Percentiles rank a stretch among this genome's conserved stretches.
phyloP scores from a whole-genome alignment of 805 yeast species.

The Candida qinlingensis region DNA sequence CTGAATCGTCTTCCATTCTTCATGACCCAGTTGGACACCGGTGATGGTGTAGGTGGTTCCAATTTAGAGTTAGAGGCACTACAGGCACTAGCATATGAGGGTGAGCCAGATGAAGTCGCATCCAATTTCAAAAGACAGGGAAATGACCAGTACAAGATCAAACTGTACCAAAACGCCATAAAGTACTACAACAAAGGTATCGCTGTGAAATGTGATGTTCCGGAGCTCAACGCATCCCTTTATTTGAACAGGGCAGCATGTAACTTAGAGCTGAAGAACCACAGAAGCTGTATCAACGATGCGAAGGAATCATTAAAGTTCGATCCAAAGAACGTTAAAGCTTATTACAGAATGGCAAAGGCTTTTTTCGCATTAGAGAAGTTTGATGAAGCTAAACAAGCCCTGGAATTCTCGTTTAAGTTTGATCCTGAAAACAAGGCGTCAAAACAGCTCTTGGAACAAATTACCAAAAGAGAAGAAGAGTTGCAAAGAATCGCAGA shows the following conservation, averaged over 20 bases:
- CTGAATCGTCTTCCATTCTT: slow-evolving; percentile 85
- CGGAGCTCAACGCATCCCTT: slow-evolving; percentile 53
- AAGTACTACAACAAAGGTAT: slow-evolving; percentile 77
- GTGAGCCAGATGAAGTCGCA: slow-evolving; percentile 91
- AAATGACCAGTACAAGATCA: slow-evolving; percentile 73
- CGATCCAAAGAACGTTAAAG: slow-evolving; percentile 74
- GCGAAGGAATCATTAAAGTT: slow-evolving; percentile 63
- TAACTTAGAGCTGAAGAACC: slow-evolving; percentile 79
- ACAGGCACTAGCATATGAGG: slow-evolving; percentile 88
- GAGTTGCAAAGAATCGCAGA: slow-evolving; percentile 26
- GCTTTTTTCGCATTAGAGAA: slow-evolving; percentile 69
- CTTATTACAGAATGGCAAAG: slow-evolving; percentile 77
- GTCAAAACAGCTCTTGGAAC: slow-evolving; percentile 39
- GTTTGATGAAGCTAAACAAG: slow-evolving; percentile 65
- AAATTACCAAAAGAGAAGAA: slow-evolving; percentile 36
- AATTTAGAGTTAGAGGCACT: slow-evolving; percentile 79
- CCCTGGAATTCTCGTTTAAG: slow-evolving; percentile 58
- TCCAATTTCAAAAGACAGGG: slow-evolving; percentile 89
- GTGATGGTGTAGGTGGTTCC: slow-evolving; percentile 72
- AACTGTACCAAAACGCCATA: slow-evolving; percentile 70
- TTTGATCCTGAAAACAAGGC: slow-evolving; percentile 58
- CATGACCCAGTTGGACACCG: slow-evolving; percentile 81
- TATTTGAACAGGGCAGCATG: slow-evolving; percentile 87
- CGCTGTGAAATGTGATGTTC: slow-evolving; percentile 58
- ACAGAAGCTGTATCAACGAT: slow-evolving; percentile 80